These are phyloP conservation scores for Bruguiera hainesii DNA, from an alignment of 441 rosid genomes.

Conservation along the genomic window DNA sequence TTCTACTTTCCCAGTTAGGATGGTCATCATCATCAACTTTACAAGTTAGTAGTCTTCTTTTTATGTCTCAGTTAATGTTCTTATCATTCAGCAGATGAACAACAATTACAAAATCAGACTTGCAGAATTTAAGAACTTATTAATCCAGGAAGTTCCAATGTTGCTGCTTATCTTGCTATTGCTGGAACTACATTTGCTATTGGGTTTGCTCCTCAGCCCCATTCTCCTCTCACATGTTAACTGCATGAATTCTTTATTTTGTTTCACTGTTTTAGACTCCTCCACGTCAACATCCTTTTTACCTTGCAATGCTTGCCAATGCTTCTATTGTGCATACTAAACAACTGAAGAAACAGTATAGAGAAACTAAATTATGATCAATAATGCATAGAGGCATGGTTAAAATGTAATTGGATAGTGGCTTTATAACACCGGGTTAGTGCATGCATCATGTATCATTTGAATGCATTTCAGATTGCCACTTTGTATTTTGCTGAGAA, in stretches of 20 bases:
- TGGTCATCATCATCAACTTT: background rate
- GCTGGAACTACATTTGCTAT: constrained; percentile 69
- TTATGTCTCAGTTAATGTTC: background rate
- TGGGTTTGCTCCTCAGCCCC: constrained; percentile 46
- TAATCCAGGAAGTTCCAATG: constrained; percentile 49
- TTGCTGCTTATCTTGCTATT: constrained; percentile 57
- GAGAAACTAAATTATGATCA: background rate
- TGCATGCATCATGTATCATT: constrained; percentile 1
- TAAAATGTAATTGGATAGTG: background rate
- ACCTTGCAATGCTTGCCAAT: background rate
- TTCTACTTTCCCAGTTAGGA: background rate
- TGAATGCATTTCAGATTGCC: no score
- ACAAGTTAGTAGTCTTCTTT: background rate
- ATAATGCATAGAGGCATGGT: background rate
- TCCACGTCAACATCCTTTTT: background rate
- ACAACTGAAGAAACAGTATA: constrained; percentile 4
- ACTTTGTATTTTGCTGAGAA: no score
- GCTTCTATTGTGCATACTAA: background rate
- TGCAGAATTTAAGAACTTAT: constrained; percentile 67
- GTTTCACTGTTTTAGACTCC: background rate
- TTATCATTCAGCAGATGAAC: constrained; percentile 50
- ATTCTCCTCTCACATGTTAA: background rate
- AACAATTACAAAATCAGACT: constrained; percentile 47
- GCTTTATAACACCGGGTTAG: background rate
- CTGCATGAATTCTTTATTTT: background rate